Evolutionary conservation across 2,329 filamentous ascomycete genomes (phyloP), one percentile per base, ranked within the genome.

Genomic region (Trichoderma cornu-damae): DNA sequence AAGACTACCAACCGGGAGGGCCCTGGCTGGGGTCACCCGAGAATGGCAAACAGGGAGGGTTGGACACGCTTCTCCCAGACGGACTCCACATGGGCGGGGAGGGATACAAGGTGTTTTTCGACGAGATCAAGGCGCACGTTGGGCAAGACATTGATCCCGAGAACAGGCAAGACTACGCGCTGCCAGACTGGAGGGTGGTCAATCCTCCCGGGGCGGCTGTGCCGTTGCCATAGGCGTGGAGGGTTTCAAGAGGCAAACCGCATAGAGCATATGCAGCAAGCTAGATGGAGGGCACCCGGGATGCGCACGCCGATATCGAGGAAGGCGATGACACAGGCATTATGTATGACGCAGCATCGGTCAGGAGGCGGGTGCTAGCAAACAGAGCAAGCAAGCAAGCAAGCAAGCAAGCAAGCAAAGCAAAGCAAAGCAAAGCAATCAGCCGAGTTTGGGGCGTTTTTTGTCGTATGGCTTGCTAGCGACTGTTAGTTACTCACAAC

Each of bases 11-110:
- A 43, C 72, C 71, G 44, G 75, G 71, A 4, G 75, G 75, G 6
- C 73, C 75, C 14, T 70, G 72, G 65, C 74, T 83, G 30, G 81
- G 81, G 2, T 77, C 80, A 24, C 75, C 73, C 2, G 73, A 75
- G 61, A 74, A 75, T 57, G 79, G 79, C 22, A 72, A 77, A 63
- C 72, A 74, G 48, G 81, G 81, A 16, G 77, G 77, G 30, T 69
- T 85, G 38, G 73, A 78, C 58, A 64, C 72, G 35, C 73, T 84
- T 57, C 69, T 85, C n/a, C 75, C 78, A 3, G 82, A 84, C 60
- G 82, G 82, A 0, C 69, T 85, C 59, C 82, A 85, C 66, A 73
- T 85, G 70, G 79, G 74, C 58, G 77, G 77, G 30, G 72, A 77
- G 57, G 77, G 75, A 2, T 85, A 85, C 63, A 73, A 65, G 47